Evolutionary conservation across 148 eudicot species (phyloP), one percentile per base, ranked within the genome.

Genomic region (Diospyros kaki): DNA sequence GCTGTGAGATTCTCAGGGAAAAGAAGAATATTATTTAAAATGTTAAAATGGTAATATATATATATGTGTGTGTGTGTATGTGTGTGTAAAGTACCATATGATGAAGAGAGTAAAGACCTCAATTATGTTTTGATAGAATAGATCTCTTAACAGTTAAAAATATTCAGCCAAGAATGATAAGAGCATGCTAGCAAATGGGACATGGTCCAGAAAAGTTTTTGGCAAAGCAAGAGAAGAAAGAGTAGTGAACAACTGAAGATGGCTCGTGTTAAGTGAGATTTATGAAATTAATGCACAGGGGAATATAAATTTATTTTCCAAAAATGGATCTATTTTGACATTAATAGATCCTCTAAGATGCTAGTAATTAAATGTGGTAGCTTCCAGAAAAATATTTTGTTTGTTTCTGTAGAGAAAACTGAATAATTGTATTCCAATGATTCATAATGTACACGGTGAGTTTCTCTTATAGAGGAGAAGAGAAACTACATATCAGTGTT

Each of bases 211-310:
- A 58, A 58, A 72, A 54, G 38, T 10, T 14, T 44, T 39, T 72
- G 54, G 15, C 18, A 13, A 71, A 56, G 58, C 18, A 71, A 71
- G 64, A 71, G 64, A 71, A 55, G 64, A 56, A 56, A 71, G 39
- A 15, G 15, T 10, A 44, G 9, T 44, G 5, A 38, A 65, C n/a
- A n/a, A n/a, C 28, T 0, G 52, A 48, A 48, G 8, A 48, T 48
- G 52, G 64, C 51, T 71, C 64, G 39, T 43, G 14, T 46, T 52
- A 39, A 5, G 1, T 68, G 11, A 45, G 46, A 6, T 69, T 40
- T 39, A 28, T 5, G 18, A 53, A 53, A 9, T 69, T 53, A 51
- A 38, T 13, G 28, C 44, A 53, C 45, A 39, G 1, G 10, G 58
- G 53, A 9, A 38, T 53, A 13, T 13, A 38, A 52, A 18, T 50